Base-by-base conservation (phyloP, 208 protist species). In the Acanthamoeba castellanii region DNA sequence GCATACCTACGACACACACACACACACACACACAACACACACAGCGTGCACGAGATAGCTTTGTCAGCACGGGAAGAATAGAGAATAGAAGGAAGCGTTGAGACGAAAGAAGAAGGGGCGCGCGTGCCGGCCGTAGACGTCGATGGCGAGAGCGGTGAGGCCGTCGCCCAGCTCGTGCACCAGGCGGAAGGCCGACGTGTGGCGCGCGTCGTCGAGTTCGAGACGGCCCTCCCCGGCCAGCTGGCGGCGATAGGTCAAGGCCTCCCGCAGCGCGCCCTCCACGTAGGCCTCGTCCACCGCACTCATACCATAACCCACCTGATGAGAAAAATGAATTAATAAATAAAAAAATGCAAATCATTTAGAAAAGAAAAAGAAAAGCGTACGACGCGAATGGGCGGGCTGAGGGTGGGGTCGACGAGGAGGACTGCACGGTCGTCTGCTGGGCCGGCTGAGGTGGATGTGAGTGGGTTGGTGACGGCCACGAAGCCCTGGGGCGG, bases 381-480 rank as follows among this genome's bases (percentile, higher is more conserved):
- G 78, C 78, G 11, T n/a, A 85, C 78, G 37, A 85, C 47, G 30
- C 78, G 78, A n/a, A 85, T 85, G 78, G 78, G 78, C 16, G 78
- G 78, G 45, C n/a, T 85, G 11, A 85, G 78, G 3, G 78, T 85
- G 37, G 47, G 18, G 78, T 85, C 78, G 18, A 85, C 42, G 4
- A 85, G 50, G 16, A 59, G 27, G 27, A 85, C 78, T 5, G 78
- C 78, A 18, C 42, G 32, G 37, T 74, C 68, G 68, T 13, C 25
- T 6, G 68, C n/a, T n/a, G n/a, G n/a, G n/a, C n/a, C 16, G 68
- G 18, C 68, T 2, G 68, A 74, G 68, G 68, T 20, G 68, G 30
- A 7, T 2, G 18, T 6, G 18, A n/a, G n/a, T n/a, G 68, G n/a
- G 68, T 74, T 42, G 32, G n/a, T n/a, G 3, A 74, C 68, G 30